These are phyloP conservation scores for Arthrobotrys musiformis DNA, from an alignment of 2,329 filamentous ascomycete genomes.

Conservation along the genomic window DNA sequence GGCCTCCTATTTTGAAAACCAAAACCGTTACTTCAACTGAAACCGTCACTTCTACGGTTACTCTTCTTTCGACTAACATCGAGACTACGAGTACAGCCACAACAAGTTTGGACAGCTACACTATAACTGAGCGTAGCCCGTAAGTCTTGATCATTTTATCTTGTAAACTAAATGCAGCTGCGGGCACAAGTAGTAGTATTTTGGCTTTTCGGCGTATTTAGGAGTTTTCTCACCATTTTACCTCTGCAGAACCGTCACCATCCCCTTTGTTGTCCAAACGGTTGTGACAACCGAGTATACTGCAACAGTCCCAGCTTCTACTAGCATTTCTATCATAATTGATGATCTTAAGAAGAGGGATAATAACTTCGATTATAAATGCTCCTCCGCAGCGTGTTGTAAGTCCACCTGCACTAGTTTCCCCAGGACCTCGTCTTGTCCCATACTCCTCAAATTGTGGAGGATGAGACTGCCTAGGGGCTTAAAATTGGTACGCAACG, in stretches of 20 bases:
- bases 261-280: not conserved
- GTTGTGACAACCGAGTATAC: not conserved
- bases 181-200: too few species aligned
- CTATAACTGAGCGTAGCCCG: not conserved
- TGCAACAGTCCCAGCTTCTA: not conserved
- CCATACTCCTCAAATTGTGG: too few species aligned
- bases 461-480: too few species aligned
- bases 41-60: not conserved
- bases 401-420: too few species aligned
- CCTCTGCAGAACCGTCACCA: not conserved
- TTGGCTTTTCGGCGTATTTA: too few species aligned
- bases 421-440: too few species aligned
- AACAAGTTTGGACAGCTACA: not conserved
- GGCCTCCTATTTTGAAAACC: not conserved
- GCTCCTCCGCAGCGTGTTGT: slow-evolving; percentile 3
- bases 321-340: not conserved
- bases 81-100: not conserved
- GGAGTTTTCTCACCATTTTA: too few species aligned
- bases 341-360: not conserved
- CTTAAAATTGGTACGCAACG: not conserved
- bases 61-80: not conserved
- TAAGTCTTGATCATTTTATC: too few species aligned
- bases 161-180: too few species aligned
- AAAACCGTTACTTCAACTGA: not conserved
- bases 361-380: not conserved